Evolutionary conservation across 164 flowering plant species (phyloP), one percentile per base, ranked within the genome.

Genomic region (Buxus sempervirens): DNA sequence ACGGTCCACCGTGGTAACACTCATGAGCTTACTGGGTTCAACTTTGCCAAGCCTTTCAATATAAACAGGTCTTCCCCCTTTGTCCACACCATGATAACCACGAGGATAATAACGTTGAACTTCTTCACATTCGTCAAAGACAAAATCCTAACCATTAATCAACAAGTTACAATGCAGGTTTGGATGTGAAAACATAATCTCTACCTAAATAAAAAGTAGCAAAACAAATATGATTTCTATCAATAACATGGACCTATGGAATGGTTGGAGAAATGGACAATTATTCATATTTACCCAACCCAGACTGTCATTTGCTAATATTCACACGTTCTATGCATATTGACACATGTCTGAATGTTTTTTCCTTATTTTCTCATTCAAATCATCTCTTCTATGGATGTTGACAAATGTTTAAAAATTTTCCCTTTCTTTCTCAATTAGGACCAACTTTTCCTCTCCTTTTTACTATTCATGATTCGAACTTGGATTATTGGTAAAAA

Each of bases 21-120:
- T 78, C 89, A 88, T 77, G 32, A 88, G 83, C 76, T 84, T 86
- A 76, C 67, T 77, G 8, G 93, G 88, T 26, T 86, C 90, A 75
- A 84, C 73, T 79, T 80, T 81, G 1, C 93, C 93, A 65, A 86
- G 76, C 69, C 86, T 82, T 78, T 88, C 93, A 72, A 88, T 88
- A 67, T 88, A 88, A 58, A 88, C 81, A 69, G 93, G 93, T 13
- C 86, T 73, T 59, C 93, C 93, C 26, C 63, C 85, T 80, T 77
- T 85, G 73, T 88, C 93, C 64, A 85, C 85, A 62, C 93, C 90
- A 80, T 88, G 93, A 76, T 82, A 88, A 67, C 90, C 93, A 76
- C 85, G 93, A 71, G 93, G 93, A 76, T 88, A 88, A 67, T 71
- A 82, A 16, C 68, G 75, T 69, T 81, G 85, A 27, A 88, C 90